Evolutionary conservation across 208 protist genomes (phyloP).

Genomic region (Trypanosoma rangeli): DNA sequence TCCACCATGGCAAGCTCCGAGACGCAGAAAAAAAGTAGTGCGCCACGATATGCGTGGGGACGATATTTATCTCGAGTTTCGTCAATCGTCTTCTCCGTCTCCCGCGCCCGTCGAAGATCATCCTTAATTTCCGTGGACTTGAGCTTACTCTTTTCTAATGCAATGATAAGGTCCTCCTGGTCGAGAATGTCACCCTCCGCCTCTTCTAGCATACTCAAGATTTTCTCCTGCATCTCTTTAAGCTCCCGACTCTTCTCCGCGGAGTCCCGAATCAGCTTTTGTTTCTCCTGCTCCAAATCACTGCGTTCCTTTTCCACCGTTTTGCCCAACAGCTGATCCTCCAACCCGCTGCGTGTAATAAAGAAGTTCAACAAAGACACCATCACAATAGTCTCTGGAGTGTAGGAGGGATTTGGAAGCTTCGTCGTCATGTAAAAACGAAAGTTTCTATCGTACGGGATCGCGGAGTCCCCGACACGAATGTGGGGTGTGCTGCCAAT

Average conservation of each 20-base stretch:
- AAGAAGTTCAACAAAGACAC: constrained; percentile 98
- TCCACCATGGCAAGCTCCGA: constrained; percentile 93
- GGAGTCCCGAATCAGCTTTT: constrained; percentile 92
- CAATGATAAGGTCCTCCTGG: constrained; percentile 96
- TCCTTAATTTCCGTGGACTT: constrained; percentile 95
- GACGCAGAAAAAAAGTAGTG: constrained; percentile 97
- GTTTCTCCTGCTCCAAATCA: constrained; percentile 97
- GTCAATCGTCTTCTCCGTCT: constrained; percentile 96
- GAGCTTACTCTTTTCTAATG: constrained; percentile 95
- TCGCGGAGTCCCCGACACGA: constrained; percentile 96
- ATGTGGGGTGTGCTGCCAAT: constrained; percentile 94
- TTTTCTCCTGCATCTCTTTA: constrained; percentile 95
- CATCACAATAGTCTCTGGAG: constrained; percentile 96
- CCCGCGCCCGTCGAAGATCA: constrained; percentile 91
- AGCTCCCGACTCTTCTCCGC: constrained; percentile 95
- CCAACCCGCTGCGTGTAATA: constrained; percentile 95
- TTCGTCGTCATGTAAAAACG: constrained; percentile 98
- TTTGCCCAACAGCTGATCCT: constrained; percentile 97
- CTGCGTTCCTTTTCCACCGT: constrained; percentile 97
- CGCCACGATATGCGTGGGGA: constrained; percentile 93
- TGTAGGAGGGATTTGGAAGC: constrained; percentile 97
- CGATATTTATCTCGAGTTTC: constrained; percentile 95
- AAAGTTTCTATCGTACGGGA: constrained; percentile 96
- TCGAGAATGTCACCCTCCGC: constrained; percentile 96
- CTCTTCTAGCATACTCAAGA: constrained; percentile 94